A percentile compares a stretch with the other conserved stretches of the same genome.
Evolutionary conservation across 2,329 filamentous ascomycete genomes (phyloP).

Genomic region (Nemania serpens): DNA sequence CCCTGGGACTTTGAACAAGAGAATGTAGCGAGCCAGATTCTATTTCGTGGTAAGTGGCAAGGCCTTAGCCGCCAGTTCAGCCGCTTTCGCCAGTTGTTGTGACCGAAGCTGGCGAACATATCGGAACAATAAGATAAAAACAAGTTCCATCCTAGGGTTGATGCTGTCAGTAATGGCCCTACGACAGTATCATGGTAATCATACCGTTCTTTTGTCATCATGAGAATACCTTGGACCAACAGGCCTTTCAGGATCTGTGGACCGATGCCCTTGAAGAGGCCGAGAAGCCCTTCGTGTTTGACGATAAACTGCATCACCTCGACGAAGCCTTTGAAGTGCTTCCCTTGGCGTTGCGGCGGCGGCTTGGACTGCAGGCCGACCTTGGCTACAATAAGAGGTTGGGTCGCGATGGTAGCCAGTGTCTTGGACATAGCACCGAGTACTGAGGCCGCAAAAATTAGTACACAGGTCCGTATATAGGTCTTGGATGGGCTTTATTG

Average conservation of each 20-base stretch:
- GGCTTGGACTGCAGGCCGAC: constrained; percentile 94
- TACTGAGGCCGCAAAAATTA: constrained; percentile 55
- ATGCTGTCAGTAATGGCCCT: constrained; percentile 18
- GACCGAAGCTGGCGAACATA: constrained; percentile 75
- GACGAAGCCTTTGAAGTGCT: constrained; percentile 88
- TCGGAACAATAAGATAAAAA: constrained; percentile 84
- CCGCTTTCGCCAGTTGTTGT: constrained; percentile 70
- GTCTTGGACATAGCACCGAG: constrained; percentile 93
- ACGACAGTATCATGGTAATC: constrained; percentile 28
- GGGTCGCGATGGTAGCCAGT: constrained; percentile 87
- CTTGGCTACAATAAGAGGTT: constrained; percentile 96
- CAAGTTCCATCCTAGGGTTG: constrained; percentile 73
- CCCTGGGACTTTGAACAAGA: background rate
- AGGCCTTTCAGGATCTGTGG: constrained; percentile 93
- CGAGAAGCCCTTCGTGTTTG: constrained; percentile 78
- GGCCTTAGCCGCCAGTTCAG: constrained; percentile 65
- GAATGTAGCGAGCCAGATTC: background rate
- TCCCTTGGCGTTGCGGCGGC: constrained; percentile 79
- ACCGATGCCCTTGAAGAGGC: constrained; percentile 96
- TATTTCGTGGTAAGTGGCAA: constrained; percentile 48
- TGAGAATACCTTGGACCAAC: constrained; percentile 90
- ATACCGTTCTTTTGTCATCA: constrained; percentile 98
- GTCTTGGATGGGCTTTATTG: background rate
- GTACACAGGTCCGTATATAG: background rate
- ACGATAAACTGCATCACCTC: constrained; percentile 97